Conservation (phyloP, 176 grass and related monocot genomes). For the Musa beccarii region DNA sequence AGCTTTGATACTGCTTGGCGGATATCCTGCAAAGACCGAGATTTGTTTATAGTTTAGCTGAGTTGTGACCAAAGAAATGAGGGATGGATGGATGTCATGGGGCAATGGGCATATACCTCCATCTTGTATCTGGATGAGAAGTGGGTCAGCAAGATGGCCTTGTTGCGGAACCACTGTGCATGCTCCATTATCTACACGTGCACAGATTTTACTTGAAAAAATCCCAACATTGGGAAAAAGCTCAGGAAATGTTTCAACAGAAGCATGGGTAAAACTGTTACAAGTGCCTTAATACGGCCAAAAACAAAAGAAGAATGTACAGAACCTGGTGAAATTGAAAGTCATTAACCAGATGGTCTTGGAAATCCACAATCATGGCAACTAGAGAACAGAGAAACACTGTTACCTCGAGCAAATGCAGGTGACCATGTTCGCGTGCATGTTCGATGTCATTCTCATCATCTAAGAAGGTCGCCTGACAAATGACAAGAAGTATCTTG, state of each 20-base stretch:
- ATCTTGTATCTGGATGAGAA: slow-evolving; percentile 84
- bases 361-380: background rate
- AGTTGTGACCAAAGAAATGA: background rate
- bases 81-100: slow-evolving; percentile 6
- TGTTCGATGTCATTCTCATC: slow-evolving; percentile 63
- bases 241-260: background rate
- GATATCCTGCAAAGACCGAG: slow-evolving; percentile 57
- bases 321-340: no score
- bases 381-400: slow-evolving; percentile 1
- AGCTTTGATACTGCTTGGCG: slow-evolving; percentile 57
- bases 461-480: slow-evolving; percentile 88
- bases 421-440: slow-evolving; percentile 70
- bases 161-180: slow-evolving; percentile 83
- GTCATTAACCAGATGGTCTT: no score
- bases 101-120: slow-evolving; percentile 38
- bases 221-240: background rate
- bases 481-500: slow-evolving; percentile 25
- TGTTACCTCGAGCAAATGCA: slow-evolving; percentile 85
- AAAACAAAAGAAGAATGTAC: no score
- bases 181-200: slow-evolving; percentile 70
- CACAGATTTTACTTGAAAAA: background rate
- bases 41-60: slow-evolving; percentile 25
- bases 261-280: background rate
- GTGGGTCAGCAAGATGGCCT: slow-evolving; percentile 72
- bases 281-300: background rate